Evolutionary conservation across 768 basidiomycete genomes (phyloP).

Genomic region (Rhodosporidiobolus odoratus): DNA sequence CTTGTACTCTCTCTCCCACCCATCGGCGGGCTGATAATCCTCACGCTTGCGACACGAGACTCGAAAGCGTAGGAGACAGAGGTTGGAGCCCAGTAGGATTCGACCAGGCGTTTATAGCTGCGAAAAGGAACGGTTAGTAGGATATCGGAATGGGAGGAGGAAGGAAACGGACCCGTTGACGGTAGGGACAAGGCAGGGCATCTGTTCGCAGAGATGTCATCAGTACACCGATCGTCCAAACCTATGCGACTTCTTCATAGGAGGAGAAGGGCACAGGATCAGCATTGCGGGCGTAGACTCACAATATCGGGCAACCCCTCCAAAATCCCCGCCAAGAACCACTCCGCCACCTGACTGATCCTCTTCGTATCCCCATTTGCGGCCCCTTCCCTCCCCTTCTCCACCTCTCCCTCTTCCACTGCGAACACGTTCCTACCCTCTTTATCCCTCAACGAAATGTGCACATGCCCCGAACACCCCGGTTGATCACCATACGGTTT

Average conservation of each 20-base stretch:
- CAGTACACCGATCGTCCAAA: neutral
- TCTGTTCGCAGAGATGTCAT: conserved; percentile 49
- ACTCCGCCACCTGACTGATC: conserved; percentile 75
- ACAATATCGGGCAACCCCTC: conserved; percentile 82
- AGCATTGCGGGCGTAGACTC: conserved; percentile 45
- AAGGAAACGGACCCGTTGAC: conserved; percentile 38
- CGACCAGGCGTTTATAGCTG: conserved; percentile 93
- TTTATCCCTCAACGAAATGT: conserved; percentile 72
- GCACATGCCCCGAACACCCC: conserved; percentile 92
- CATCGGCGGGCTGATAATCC: conserved; percentile 86
- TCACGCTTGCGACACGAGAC: conserved; percentile 82
- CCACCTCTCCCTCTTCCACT: conserved; percentile 57
- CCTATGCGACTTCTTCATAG: neutral
- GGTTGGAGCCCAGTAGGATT: conserved; percentile 43
- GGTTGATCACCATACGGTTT: conserved; percentile 61
- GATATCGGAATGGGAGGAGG: neutral
- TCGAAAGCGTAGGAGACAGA: conserved; percentile 77
- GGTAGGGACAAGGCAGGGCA: conserved; percentile 54
- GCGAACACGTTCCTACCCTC: conserved; percentile 75
- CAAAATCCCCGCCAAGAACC: conserved; percentile 89
- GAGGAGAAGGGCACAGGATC: neutral
- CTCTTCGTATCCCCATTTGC: conserved; percentile 74
- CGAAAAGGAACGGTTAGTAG: conserved; percentile 72
- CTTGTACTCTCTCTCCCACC: conserved; percentile 75
- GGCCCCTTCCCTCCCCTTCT: conserved; percentile 61